Percentiles rank a stretch among this genome's conserved stretches.
Conservation (phyloP, 805 yeast genomes). For the Candida methanosorbosa region DNA sequence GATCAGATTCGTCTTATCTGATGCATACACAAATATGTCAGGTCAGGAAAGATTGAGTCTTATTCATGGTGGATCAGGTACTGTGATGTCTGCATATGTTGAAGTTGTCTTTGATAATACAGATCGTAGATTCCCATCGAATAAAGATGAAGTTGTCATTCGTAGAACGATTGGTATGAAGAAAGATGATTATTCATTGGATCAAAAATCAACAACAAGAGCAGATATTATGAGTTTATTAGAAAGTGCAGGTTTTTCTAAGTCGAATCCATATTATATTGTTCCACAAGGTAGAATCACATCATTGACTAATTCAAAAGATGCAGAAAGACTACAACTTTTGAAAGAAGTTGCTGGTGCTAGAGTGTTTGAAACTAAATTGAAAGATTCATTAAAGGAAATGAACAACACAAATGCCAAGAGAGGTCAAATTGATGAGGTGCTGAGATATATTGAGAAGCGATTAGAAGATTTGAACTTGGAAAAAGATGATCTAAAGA, state of each 20-base stretch:
- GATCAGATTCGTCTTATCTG: constrained; percentile 83
- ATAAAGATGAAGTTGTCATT: constrained; percentile 59
- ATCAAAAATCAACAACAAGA: constrained; percentile 70
- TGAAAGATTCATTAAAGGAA: constrained; percentile 71
- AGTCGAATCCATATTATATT: constrained; percentile 87
- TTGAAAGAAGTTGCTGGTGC: constrained; percentile 95
- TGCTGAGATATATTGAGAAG: constrained; percentile 59
- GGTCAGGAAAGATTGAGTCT: constrained; percentile 81
- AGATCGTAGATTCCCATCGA: constrained; percentile 66
- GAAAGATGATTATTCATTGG: constrained; percentile 84
- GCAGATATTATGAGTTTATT: constrained; percentile 73
- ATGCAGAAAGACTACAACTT: constrained; percentile 65
- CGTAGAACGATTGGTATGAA: constrained; percentile 90
- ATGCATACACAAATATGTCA: constrained; percentile 77
- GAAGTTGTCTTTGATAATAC: constrained; percentile 81
- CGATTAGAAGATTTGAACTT: constrained; percentile 71
- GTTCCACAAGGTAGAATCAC: constrained; percentile 96
- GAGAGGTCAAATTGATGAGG: constrained; percentile 64
- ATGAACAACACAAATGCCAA: constrained; percentile 67
- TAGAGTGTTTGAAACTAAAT: constrained; percentile 73
- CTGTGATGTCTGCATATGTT: constrained; percentile 87
- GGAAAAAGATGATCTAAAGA: constrained; percentile 69
- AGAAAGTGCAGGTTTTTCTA: constrained; percentile 88
- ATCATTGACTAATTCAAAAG: constrained; percentile 81
- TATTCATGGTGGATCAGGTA: constrained; percentile 84